These are phyloP conservation scores for Naganishia liquefaciens DNA, from an alignment of 1,284 basidiomycete genomes.

Conservation along the genomic window DNA sequence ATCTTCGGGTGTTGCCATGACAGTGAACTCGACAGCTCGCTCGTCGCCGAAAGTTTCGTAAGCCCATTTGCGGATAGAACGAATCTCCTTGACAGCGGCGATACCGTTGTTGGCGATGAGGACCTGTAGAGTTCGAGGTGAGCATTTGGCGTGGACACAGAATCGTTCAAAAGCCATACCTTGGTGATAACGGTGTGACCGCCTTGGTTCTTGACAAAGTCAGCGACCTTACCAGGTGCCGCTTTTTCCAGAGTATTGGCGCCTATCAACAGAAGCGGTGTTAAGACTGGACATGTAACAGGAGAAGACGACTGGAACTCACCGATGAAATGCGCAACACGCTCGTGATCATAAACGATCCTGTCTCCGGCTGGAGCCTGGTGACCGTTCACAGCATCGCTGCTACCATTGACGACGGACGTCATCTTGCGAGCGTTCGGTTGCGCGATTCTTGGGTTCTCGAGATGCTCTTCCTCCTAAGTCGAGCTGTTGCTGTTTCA, in stretches of 20 bases:
- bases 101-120: conserved; percentile 98
- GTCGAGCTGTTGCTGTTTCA: neutral
- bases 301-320: conserved; percentile 38
- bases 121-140: conserved; percentile 60
- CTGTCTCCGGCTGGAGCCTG: conserved; percentile 16
- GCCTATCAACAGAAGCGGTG: conserved; percentile 60
- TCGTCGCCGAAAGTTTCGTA: conserved; percentile 99
- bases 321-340: conserved; percentile 82
- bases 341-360: conserved; percentile 56
- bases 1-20: conserved; percentile 99
- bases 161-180: conserved; percentile 58
- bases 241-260: conserved; percentile 88
- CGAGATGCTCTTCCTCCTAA: neutral
- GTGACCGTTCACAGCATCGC: conserved; percentile 30
- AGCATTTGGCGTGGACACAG: neutral
- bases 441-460: neutral
- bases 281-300: neutral
- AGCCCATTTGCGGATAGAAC: conserved; percentile 98
- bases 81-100: conserved; percentile 98
- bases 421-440: conserved; percentile 22
- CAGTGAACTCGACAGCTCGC: conserved; percentile 94
- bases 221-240: conserved; percentile 72
- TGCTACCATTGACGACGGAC: conserved; percentile 24
- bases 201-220: conserved; percentile 88
- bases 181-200: conserved; percentile 99